phyloP scores from a whole-genome alignment of 2,329 filamentous ascomycete genomes.

The Colletotrichum tanaceti region DNA sequence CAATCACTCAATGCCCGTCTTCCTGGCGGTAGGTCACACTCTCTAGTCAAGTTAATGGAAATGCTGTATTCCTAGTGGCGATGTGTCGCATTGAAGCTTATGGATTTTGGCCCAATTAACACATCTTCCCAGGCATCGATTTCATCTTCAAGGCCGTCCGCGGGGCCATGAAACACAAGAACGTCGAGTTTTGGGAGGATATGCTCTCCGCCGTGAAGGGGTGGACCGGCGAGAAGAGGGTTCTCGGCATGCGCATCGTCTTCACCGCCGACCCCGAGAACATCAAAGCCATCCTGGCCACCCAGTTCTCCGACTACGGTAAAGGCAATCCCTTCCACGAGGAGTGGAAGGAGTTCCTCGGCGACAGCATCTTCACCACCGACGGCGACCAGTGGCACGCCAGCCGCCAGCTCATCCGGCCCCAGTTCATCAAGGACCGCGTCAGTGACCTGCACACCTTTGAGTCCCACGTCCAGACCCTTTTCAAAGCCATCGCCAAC shows the following conservation, averaged over 20 bases:
- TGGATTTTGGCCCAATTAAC: slow-evolving; percentile 10
- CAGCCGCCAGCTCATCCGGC: slow-evolving; percentile 83
- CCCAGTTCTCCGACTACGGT: slow-evolving; percentile 86
- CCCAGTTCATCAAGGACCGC: slow-evolving; percentile 87
- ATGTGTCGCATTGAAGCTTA: neutral
- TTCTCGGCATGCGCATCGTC: slow-evolving; percentile 70
- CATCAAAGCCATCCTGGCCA: slow-evolving; percentile 89
- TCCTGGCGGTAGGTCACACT: slow-evolving; percentile 58
- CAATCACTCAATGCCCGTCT: slow-evolving; percentile 50
- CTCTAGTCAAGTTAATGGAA: too few relatives aligned
- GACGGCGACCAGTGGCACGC: slow-evolving; percentile 84
- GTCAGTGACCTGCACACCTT: slow-evolving; percentile 85
- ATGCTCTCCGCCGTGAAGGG: slow-evolving; percentile 58
- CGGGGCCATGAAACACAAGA: slow-evolving; percentile 63
- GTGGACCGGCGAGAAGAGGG: slow-evolving; percentile 70
- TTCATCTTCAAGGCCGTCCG: slow-evolving; percentile 69
- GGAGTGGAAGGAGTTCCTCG: slow-evolving; percentile 81
- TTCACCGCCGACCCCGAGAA: slow-evolving; percentile 89
- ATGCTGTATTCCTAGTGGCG: too few relatives aligned
- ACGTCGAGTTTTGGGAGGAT: slow-evolving; percentile 70
- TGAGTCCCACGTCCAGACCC: slow-evolving; percentile 79
- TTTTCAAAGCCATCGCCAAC: slow-evolving; percentile 76
- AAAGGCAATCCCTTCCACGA: slow-evolving; percentile 80
- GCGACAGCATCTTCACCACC: slow-evolving; percentile 82
- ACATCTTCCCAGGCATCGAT: slow-evolving; percentile 64